Evolutionary conservation across 306 rosid species (phyloP), one percentile per base, ranked within the genome.

Genomic region (Glycine soja): DNA sequence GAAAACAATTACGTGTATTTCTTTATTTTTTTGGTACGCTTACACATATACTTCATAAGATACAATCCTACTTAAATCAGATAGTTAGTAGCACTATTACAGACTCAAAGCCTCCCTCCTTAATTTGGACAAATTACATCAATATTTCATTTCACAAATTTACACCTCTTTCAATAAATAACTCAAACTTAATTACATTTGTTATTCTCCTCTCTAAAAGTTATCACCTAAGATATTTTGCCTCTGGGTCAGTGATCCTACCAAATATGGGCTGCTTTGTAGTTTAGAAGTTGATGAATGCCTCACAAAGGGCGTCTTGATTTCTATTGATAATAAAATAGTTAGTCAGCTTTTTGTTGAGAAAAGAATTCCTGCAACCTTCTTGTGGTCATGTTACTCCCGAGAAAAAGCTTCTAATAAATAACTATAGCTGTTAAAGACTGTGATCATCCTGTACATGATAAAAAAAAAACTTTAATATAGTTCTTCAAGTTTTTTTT

Each of bases 301-400:
- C 30, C 30, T 24, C 30, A 24, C 30, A 24, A 24, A 24, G 30
- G 30, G 30, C 30, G 30, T 13, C 69, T 3, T 24, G 30, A 77
- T 32, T 63, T 45, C 13, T 10, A 50, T 16, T 68, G 64, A 64
- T 64, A 63, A 71, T 51, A 42, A 63, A 56, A 42, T 10, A 46
- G 48, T 45, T 36, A 1, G 53, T 70, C 59, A 78, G 72, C 83
- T 78, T 83, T 78, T 54, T 78, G 83, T 64, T 62, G 10, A 24
- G 30, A 24, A 24, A 24, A 24, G 30, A 24, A 24, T 24, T 24
- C 30, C 30, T 24, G 30, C 59, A 18, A 10, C 52, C n/a, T 32
- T 59, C 45, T 75, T 69, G 30, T 75, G 58, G 75, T 43, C 81
- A 82, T 70, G 78, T 76, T 61, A 50, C 73, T 43, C 24, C 56